Evolutionary conservation across 78 protist species (phyloP), one percentile per base, ranked within the genome.

Genomic region (Neovahlkampfia damariscottae): DNA sequence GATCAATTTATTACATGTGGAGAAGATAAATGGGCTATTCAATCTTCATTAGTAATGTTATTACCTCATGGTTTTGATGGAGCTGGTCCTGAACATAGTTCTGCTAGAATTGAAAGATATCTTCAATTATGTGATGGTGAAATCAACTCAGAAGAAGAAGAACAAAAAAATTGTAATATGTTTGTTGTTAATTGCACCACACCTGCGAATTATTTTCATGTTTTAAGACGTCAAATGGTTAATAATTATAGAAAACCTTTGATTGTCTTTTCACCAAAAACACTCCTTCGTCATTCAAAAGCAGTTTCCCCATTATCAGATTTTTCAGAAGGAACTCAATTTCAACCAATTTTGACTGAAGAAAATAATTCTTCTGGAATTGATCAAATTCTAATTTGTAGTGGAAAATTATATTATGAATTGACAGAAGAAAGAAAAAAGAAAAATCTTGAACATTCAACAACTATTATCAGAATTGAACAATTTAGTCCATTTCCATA

Each of bases 191-290:
- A 90, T 69, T 81, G 86, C 68, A 77, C 96, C 7, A 95, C 98
- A 0, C 98, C 98, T 5, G 97, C 97, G 67, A 88, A 95, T 76
- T 90, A 87, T 90, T 95, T 93, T 89, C 98, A 93, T 74, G 88
- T 84, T 8, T 81, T 95, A 19, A 85, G 98, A 19, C 67, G 95
- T 7, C 98, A 95, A 87, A 37, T 86, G 74, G 69, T 40, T 29
- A 83, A 93, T 62, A 66, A 88, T 32, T 94, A 72, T 86, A 84
- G 96, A 67, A 90, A 90, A 82, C 98, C 98, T 58, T 82, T 94
- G 39, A 66, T 94, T 67, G 78, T 91, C 40, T 81, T 84, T 67
- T 75, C 87, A 27, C 94, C 98, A 39, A 94, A 94, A 85, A 74
- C 81, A 1, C 86, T 86, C 3, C 88, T 92, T 27, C 83, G 96